A percentile compares a stretch with the other conserved stretches of the same genome.
Conservation (phyloP, 495 filamentous ascomycete genomes). For the Penicillium cataractarum region DNA sequence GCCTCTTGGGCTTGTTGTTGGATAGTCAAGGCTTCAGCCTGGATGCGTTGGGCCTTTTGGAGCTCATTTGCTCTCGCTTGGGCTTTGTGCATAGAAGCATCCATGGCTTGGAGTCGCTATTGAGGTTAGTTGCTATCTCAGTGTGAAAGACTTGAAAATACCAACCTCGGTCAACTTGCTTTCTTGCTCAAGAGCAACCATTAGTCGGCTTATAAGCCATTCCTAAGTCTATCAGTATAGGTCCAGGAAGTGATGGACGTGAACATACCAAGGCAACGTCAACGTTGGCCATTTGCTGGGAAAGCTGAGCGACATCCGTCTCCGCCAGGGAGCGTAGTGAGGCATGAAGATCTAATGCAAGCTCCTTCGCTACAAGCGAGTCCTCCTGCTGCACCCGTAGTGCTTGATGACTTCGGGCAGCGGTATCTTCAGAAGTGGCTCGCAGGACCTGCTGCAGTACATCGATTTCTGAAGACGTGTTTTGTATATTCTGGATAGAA, state of each 20-base stretch:
- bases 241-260: too few relatives aligned
- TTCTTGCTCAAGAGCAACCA: constrained; percentile 38
- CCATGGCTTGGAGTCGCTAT: constrained; percentile 45
- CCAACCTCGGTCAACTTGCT: constrained; percentile 38
- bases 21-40: constrained; percentile 39
- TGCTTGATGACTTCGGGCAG: constrained; percentile 31
- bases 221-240: constrained; percentile 14
- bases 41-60: constrained; percentile 40
- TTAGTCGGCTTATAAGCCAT: constrained; percentile 38
- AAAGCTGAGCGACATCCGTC: constrained; percentile 30
- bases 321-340: constrained; percentile 34
- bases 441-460: constrained; percentile 36
- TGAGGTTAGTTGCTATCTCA: constrained; percentile 17
- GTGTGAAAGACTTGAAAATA: not conserved
- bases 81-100: constrained; percentile 39
- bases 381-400: constrained; percentile 29
- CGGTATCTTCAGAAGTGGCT: constrained; percentile 38
- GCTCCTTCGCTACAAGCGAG: constrained; percentile 29
- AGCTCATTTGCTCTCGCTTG: constrained; percentile 40
- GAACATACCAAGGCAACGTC: constrained; percentile 37
- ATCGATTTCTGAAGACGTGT: constrained; percentile 32
- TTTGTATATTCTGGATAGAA: constrained; percentile 36
- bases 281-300: constrained; percentile 34
- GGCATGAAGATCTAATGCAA: constrained; percentile 33
- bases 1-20: constrained; percentile 40